Evolutionary conservation across 176 grass and related monocot species (phyloP).

Genomic region (Rhipidocladum racemiflorum): DNA sequence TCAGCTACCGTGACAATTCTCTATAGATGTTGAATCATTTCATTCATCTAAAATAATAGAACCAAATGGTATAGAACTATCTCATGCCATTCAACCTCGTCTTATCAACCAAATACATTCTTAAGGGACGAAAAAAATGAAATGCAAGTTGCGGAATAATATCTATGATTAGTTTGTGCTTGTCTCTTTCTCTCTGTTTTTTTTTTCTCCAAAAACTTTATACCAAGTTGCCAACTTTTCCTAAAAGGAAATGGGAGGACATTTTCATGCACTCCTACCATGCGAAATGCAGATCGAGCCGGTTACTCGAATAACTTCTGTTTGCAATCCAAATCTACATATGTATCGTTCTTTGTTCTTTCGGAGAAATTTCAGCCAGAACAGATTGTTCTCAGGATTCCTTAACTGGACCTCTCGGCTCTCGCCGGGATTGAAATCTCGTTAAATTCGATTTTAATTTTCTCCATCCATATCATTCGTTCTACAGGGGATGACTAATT

Average conservation of each 20-base stretch:
- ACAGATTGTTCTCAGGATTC: neutral
- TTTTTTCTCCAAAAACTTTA: neutral
- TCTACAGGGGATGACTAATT: neutral
- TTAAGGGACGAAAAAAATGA: no score
- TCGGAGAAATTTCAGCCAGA: neutral
- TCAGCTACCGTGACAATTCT: no score
- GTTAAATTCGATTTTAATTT: neutral
- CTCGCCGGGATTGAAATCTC: neutral
- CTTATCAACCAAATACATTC: no score
- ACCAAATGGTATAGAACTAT: no score
- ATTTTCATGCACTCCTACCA: neutral
- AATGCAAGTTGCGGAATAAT: neutral
- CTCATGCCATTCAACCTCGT: no score
- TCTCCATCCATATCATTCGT: neutral
- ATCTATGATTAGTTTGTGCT: neutral
- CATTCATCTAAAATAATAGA: no score
- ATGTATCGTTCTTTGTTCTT: neutral
- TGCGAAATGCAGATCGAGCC: neutral
- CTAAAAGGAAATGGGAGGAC: neutral
- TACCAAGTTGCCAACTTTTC: neutral
- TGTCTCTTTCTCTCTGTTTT: neutral
- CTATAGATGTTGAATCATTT: no score
- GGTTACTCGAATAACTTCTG: neutral
- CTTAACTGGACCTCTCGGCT: neutral
- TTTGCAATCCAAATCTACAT: neutral